phyloP scores from a whole-genome alignment of 1,284 basidiomycete genomes.

The Stereum hirsutum region DNA sequence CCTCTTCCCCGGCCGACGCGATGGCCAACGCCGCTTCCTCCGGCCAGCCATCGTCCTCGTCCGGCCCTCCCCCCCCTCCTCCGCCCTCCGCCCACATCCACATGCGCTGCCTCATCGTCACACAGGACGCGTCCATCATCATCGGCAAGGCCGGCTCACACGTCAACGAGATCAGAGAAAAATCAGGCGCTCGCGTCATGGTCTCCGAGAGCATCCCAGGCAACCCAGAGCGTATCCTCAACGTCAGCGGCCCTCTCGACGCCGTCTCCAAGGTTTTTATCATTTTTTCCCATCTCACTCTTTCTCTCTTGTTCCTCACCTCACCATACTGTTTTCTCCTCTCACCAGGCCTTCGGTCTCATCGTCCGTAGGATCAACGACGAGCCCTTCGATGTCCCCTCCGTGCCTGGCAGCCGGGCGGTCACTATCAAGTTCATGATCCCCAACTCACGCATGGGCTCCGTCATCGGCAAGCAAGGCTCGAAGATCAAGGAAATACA shows the following conservation, averaged over 20 bases:
- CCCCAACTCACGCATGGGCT: conserved; percentile 98
- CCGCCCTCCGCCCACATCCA: conserved; percentile 73
- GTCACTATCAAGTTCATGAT: conserved; percentile 99
- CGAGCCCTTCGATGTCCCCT: conserved; percentile 96
- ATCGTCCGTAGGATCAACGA: conserved; percentile 99
- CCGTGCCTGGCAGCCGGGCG: conserved; percentile 93
- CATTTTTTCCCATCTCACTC: neutral
- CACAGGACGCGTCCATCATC: conserved; percentile 98
- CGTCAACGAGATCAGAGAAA: conserved; percentile 98
- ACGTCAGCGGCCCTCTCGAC: conserved; percentile 95
- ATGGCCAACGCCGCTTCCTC: conserved; percentile 31
- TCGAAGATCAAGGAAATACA: conserved; percentile 99
- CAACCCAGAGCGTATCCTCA: conserved; percentile 96
- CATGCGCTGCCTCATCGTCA: conserved; percentile 95
- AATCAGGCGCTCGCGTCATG: conserved; percentile 91
- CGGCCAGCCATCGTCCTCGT: conserved; percentile 10
- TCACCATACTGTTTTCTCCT: conserved; percentile 4
- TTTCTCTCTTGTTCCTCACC: conserved; percentile 6
- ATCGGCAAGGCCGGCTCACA: conserved; percentile 96
- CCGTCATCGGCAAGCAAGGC: conserved; percentile 96
- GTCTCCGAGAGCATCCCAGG: conserved; percentile 96
- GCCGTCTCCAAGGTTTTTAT: conserved; percentile 88
- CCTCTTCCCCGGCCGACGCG: too few relatives aligned
- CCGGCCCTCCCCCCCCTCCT: conserved; percentile 20
- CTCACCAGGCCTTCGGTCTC: conserved; percentile 97